Conservation (phyloP, 2,329 filamentous ascomycete genomes). For the Colletotrichum filicis region DNA sequence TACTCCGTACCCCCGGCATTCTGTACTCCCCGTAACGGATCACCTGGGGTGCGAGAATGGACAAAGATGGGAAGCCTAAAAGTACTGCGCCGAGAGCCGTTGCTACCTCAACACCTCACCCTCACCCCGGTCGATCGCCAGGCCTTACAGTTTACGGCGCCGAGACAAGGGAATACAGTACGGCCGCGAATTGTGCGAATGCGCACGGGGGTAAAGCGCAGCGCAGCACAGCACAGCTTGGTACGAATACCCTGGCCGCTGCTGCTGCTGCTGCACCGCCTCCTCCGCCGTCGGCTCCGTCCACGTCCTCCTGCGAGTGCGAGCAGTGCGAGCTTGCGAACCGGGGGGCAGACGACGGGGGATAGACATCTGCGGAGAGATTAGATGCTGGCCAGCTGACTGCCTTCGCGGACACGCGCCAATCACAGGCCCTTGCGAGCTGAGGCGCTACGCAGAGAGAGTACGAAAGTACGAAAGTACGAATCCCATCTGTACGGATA, state of each 20-base stretch:
- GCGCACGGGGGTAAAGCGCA: neutral
- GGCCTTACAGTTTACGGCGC: neutral
- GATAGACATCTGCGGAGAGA: neutral
- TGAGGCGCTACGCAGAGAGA: neutral
- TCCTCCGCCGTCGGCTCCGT: slow-evolving; percentile 23
- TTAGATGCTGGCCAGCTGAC: slow-evolving; percentile 16
- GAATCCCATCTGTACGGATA: neutral
- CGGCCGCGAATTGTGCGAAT: neutral
- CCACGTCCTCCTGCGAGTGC: slow-evolving; percentile 4
- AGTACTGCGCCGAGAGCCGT: slow-evolving; percentile 21
- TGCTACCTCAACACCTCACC: slow-evolving; percentile 19
- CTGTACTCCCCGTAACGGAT: neutral
- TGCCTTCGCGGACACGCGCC: slow-evolving; percentile 18
- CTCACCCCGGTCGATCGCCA: slow-evolving; percentile 2
- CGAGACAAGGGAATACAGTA: neutral
- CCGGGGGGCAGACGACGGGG: neutral
- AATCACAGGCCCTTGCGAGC: slow-evolving; percentile 23
- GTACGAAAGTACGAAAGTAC: too few species aligned
- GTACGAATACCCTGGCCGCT: too few species aligned
- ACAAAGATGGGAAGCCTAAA: neutral
- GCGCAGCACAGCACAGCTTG: slow-evolving; percentile 7
- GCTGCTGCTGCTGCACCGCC: slow-evolving; percentile 12
- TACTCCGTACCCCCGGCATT: neutral
- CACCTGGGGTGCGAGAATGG: neutral
- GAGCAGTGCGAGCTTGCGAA: slow-evolving; percentile 20